phyloP scores from a whole-genome alignment of 345 rosid genomes.

The Salix exigua region DNA sequence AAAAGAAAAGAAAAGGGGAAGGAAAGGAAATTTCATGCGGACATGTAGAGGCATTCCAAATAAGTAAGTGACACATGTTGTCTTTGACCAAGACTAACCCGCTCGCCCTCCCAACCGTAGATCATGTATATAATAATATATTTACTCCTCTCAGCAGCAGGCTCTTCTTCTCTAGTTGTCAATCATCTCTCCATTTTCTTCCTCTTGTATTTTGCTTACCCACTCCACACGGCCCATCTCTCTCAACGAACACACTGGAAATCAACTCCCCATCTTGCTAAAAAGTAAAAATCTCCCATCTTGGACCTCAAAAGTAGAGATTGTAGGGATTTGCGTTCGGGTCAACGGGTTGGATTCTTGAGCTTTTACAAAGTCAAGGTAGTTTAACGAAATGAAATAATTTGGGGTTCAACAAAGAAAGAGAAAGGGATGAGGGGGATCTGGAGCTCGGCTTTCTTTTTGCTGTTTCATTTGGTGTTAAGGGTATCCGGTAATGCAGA shows the following conservation, averaged over 20 bases:
- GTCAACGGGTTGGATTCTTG: neutral
- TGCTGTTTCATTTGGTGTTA: constrained; percentile 41
- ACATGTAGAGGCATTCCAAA: neutral
- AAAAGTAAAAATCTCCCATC: neutral
- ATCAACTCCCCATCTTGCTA: neutral
- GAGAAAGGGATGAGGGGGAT: constrained; percentile 20
- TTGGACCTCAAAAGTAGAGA: too few species aligned
- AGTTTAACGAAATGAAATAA: neutral
- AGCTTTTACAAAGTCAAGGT: neutral
- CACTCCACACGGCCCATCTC: neutral
- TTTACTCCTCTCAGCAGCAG: neutral
- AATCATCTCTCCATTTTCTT: neutral
- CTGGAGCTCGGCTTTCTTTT: constrained; percentile 35
- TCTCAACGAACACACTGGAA: neutral
- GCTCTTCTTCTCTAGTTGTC: neutral
- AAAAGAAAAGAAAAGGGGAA: neutral
- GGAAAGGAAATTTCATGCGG: neutral
- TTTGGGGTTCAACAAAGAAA: neutral
- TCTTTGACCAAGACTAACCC: neutral
- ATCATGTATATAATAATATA: neutral
- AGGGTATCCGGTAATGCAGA: constrained; percentile 63
- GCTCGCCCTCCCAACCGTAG: neutral
- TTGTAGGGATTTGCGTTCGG: neutral
- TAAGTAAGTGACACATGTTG: neutral
- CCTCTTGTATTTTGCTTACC: too few species aligned